Percentiles rank a stretch among this genome's conserved stretches.
phyloP scores from a whole-genome alignment of 2,329 filamentous ascomycete genomes.

The Trichoderma breve region DNA sequence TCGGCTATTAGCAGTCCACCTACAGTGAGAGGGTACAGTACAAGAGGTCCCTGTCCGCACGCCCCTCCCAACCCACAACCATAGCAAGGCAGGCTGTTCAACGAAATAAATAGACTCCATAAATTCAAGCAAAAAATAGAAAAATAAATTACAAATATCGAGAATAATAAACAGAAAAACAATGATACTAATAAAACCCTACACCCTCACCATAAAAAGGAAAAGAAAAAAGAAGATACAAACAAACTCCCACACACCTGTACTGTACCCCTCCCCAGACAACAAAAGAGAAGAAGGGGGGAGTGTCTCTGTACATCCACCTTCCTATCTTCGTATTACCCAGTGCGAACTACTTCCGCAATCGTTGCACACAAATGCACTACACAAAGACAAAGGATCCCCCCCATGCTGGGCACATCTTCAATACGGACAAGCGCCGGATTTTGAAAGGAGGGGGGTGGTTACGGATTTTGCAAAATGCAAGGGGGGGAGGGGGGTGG shows the following conservation, averaged over 20 bases:
- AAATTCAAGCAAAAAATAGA: background rate
- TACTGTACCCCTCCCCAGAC: background rate
- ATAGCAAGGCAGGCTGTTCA: background rate
- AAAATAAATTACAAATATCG: background rate
- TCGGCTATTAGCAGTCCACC: background rate
- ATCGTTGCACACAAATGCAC: background rate
- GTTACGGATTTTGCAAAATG: background rate
- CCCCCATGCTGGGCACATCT: background rate
- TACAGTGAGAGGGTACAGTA: background rate
- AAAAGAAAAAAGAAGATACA: background rate
- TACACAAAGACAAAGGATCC: background rate
- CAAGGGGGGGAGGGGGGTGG: background rate
- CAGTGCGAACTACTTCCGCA: background rate
- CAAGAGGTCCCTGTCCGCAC: background rate
- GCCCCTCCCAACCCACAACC: background rate
- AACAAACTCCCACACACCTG: background rate
- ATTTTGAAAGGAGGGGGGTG: background rate
- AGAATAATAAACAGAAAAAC: background rate
- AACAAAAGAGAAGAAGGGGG: background rate
- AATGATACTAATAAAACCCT: background rate
- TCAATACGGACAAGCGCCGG: slow-evolving; percentile 2
- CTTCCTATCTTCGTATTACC: background rate
- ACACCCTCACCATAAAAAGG: background rate
- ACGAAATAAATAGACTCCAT: no score
- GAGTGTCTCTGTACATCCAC: background rate